Evolutionary conservation across 2,329 filamentous ascomycete species (phyloP).

Genomic region (Beauveria bassiana): DNA sequence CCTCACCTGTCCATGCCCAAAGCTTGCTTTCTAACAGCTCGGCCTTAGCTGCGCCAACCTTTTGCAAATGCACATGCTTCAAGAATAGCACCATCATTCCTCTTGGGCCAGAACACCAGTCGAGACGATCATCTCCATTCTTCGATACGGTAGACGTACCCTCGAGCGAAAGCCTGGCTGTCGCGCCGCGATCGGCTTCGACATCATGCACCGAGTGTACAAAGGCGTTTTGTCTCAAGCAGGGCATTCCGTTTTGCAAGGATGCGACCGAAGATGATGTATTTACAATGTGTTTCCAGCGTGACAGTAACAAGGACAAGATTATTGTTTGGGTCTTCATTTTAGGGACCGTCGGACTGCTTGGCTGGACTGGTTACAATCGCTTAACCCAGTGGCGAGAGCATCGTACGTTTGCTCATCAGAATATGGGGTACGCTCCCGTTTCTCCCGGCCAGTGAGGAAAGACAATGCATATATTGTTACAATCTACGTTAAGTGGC

Average conservation of each 20-base stretch:
- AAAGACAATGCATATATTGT: constrained; percentile 12
- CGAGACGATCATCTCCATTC: constrained; percentile 19
- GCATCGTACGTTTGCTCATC: constrained; percentile 22
- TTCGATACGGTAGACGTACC: constrained; percentile 9
- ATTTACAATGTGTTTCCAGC: constrained; percentile 56
- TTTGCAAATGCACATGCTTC: constrained; percentile 66
- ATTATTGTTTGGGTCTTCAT: constrained; percentile 60
- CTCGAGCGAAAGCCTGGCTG: constrained; percentile 14
- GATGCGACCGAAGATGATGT: constrained; percentile 55
- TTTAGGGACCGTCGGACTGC: constrained; percentile 47
- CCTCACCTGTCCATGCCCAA: not conserved
- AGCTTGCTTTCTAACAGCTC: constrained; percentile 16
- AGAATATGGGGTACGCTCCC: constrained; percentile 23
- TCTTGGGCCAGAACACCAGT: constrained; percentile 39
- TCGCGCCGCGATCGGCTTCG: constrained; percentile 29
- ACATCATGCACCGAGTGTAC: constrained; percentile 54
- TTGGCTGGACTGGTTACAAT: constrained; percentile 52
- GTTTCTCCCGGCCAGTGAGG: constrained; percentile 17
- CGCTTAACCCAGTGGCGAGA: constrained; percentile 36
- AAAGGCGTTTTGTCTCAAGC: constrained; percentile 54
- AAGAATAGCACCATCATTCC: constrained; percentile 61
- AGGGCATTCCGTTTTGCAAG: constrained; percentile 56
- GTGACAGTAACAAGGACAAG: constrained; percentile 59
- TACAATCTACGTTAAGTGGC: not conserved
- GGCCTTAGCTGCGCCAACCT: constrained; percentile 48